phyloP scores from a whole-genome alignment of 257 asterid genomes.

The Rhazya stricta region DNA sequence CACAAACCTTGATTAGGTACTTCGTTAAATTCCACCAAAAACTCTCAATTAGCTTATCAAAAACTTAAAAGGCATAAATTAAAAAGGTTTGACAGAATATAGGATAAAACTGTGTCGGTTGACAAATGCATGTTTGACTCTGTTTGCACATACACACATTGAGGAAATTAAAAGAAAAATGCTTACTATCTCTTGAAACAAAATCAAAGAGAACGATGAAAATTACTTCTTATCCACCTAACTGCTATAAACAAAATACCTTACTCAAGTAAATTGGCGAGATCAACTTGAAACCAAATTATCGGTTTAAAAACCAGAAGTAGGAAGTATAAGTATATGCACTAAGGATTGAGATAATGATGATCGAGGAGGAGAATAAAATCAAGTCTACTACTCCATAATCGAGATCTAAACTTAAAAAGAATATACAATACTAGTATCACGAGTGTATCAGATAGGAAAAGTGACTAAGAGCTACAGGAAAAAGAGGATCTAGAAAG shows the following conservation, averaged over 20 bases:
- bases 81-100: not conserved
- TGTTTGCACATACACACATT: not conserved
- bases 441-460: not conserved
- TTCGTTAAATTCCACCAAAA: not conserved
- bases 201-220: conserved; percentile 7
- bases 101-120: not conserved
- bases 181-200: not conserved
- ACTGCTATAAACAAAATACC: not conserved
- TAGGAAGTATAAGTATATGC: not conserved
- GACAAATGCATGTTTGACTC: not conserved
- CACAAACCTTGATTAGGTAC: not conserved
- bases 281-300: not conserved
- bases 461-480: not conserved
- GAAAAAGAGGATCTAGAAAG: conserved; percentile 21
- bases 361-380: not conserved
- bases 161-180: not conserved
- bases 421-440: not conserved
- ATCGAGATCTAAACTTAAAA: conserved; percentile 7
- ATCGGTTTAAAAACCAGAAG: not conserved
- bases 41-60: not conserved
- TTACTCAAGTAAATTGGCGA: not conserved
- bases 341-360: not conserved
- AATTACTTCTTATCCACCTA: not conserved
- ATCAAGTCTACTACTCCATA: not conserved
- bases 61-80: not conserved